These are phyloP conservation scores for Botrytis cinerea DNA, from an alignment of 2,329 filamentous ascomycete species.

Conservation along the genomic window DNA sequence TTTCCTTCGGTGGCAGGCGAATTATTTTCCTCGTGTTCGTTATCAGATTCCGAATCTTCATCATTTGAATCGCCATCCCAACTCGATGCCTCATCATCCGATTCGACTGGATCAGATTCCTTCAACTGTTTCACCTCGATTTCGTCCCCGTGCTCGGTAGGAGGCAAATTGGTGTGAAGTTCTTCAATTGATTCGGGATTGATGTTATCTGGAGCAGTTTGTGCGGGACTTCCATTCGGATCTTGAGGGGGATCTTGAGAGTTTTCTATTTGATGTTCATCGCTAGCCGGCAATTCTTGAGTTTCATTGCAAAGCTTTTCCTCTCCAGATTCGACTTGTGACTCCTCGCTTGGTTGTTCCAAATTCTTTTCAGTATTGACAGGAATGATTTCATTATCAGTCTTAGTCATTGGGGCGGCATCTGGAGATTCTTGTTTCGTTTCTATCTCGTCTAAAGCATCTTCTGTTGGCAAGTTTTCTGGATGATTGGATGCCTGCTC, in stretches of 20 bases:
- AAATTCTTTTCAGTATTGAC: not conserved
- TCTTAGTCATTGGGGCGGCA: not conserved
- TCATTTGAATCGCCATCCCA: conserved; percentile 13
- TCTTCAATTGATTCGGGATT: not conserved
- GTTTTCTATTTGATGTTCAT: not conserved
- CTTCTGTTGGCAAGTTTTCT: not conserved
- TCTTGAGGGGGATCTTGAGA: not conserved
- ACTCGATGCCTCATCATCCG: not conserved
- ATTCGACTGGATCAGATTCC: not conserved
- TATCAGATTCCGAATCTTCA: not conserved
- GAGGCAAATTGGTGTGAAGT: not conserved
- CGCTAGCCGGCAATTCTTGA: not conserved
- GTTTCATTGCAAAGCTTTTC: not conserved
- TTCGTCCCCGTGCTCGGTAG: not conserved
- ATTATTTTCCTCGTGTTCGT: not conserved
- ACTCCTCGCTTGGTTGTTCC: not conserved
- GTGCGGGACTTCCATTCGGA: not conserved
- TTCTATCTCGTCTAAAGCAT: not conserved
- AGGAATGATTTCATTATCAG: not conserved
- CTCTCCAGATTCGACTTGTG: not conserved
- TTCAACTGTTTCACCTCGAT: not conserved
- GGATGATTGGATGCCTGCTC: not conserved
- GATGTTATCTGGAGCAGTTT: not conserved
- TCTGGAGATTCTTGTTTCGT: not conserved
- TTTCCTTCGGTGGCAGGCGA: not conserved